Conservation (phyloP, 805 yeast genomes). For the Scheffersomyces amazonensis region DNA sequence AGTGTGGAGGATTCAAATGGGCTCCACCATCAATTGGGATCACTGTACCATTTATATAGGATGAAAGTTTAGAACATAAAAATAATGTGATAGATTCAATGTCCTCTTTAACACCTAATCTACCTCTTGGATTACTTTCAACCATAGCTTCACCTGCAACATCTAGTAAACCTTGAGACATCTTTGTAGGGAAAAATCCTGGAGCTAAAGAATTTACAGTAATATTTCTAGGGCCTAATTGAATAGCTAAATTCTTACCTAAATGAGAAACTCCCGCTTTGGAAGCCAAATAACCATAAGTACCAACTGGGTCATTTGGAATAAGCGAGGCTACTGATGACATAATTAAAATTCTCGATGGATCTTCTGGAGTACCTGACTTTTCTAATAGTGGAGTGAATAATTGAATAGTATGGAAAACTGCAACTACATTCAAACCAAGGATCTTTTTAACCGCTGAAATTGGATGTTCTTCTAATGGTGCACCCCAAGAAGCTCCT, state of each 20-base stretch:
- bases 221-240: constrained; percentile 63
- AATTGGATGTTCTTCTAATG: constrained; percentile 57
- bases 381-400: constrained; percentile 56
- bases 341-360: constrained; percentile 62
- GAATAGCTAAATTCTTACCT: constrained; percentile 60
- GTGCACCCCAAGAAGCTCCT: constrained; percentile 78
- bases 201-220: constrained; percentile 73
- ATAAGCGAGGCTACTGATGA: constrained; percentile 62
- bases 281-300: constrained; percentile 71
- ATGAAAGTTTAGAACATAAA: constrained; percentile 51
- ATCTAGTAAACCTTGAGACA: constrained; percentile 64
- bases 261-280: constrained; percentile 74
- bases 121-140: constrained; percentile 54
- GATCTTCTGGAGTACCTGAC: constrained; percentile 53
- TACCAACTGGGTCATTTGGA: constrained; percentile 43
- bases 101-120: constrained; percentile 64
- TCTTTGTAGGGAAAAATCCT: constrained; percentile 73
- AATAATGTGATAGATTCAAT: constrained; percentile 53
- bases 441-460: constrained; percentile 61
- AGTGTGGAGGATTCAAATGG: constrained; percentile 26
- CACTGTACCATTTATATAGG: constrained; percentile 64
- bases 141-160: constrained; percentile 46
- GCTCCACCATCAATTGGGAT: constrained; percentile 73
- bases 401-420: constrained; percentile 61
- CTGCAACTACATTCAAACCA: constrained; percentile 64